Conservation (phyloP, 169 alveolate species). For the Plasmodium yoelii region DNA sequence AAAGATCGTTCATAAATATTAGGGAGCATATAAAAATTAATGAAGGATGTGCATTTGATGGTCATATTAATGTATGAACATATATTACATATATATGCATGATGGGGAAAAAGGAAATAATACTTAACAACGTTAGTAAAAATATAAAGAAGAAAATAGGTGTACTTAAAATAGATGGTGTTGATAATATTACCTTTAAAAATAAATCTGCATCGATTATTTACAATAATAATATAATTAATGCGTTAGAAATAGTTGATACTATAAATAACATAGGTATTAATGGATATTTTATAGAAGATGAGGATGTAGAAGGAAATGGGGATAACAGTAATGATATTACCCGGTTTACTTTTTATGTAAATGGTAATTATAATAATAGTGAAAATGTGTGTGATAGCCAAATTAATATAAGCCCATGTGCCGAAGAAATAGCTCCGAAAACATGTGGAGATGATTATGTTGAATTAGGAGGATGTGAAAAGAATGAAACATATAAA, state of each 20-base stretch:
- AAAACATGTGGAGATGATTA: background rate
- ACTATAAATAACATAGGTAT: slow-evolving; percentile 20
- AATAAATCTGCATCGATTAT: slow-evolving; percentile 13
- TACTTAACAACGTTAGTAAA: slow-evolving; percentile 16
- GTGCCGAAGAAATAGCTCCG: background rate
- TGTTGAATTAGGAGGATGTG: background rate
- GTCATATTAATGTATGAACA: too few species aligned
- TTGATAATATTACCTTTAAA: slow-evolving; percentile 11
- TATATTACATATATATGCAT: background rate
- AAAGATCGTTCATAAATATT: too few species aligned
- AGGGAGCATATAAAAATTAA: too few species aligned
- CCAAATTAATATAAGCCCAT: background rate
- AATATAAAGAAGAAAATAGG: slow-evolving; percentile 21
- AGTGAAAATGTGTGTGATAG: slow-evolving; percentile 2
- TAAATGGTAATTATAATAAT: slow-evolving; percentile 2
- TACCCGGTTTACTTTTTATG: slow-evolving; percentile 8
- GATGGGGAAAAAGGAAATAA: slow-evolving; percentile 22
- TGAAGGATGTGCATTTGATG: too few species aligned
- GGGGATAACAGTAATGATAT: background rate
- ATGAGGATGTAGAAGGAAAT: slow-evolving; percentile 2
- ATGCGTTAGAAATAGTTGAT: slow-evolving; percentile 10
- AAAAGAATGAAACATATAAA: background rate
- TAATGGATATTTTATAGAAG: slow-evolving; percentile 45
- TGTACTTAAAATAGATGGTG: slow-evolving; percentile 17
- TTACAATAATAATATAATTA: slow-evolving; percentile 13